Conservation (phyloP, 2,329 filamentous ascomycete genomes). For the Pseudogymnoascus sp. region DNA sequence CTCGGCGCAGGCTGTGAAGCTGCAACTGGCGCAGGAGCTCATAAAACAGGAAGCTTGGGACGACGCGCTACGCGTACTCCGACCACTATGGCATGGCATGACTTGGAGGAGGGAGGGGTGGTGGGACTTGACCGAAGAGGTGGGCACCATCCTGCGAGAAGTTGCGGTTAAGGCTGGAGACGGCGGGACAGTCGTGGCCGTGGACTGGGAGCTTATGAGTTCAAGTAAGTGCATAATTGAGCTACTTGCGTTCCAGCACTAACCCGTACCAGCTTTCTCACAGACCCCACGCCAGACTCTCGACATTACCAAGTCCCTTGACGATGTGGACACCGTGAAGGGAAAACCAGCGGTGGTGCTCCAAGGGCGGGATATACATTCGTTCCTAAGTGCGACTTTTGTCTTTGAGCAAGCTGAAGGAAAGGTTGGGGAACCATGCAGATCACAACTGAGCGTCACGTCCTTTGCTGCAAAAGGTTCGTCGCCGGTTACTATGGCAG, state of each 20-base stretch:
- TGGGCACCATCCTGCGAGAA: constrained; percentile 53
- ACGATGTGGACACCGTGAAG: constrained; percentile 37
- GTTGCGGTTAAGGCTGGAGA: constrained; percentile 47
- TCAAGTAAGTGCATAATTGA: constrained; percentile 39
- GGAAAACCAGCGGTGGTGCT: constrained; percentile 45
- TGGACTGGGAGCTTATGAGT: constrained; percentile 60
- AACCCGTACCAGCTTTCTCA: constrained; percentile 41
- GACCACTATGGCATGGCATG: constrained; percentile 50
- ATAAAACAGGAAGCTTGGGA: constrained; percentile 45
- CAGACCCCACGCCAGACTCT: constrained; percentile 53
- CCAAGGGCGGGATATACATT: constrained; percentile 43
- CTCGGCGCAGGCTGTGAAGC: constrained; percentile 15
- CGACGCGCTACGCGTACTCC: constrained; percentile 46
- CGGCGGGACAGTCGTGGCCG: constrained; percentile 49
- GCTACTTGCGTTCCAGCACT: constrained; percentile 13
- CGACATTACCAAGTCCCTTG: constrained; percentile 50
- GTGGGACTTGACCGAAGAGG: constrained; percentile 51
- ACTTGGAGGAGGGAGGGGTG: constrained; percentile 53
- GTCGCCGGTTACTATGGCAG: constrained; percentile 44
- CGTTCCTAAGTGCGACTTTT: constrained; percentile 49
- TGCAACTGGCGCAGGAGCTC: constrained; percentile 52
- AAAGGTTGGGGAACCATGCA: constrained; percentile 53
- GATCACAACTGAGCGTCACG: constrained; percentile 50
- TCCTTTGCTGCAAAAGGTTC: constrained; percentile 50
- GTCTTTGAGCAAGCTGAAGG: constrained; percentile 51